Conservation (phyloP, 1,139 yeast species). For the Magnusiomyces magnusii region DNA sequence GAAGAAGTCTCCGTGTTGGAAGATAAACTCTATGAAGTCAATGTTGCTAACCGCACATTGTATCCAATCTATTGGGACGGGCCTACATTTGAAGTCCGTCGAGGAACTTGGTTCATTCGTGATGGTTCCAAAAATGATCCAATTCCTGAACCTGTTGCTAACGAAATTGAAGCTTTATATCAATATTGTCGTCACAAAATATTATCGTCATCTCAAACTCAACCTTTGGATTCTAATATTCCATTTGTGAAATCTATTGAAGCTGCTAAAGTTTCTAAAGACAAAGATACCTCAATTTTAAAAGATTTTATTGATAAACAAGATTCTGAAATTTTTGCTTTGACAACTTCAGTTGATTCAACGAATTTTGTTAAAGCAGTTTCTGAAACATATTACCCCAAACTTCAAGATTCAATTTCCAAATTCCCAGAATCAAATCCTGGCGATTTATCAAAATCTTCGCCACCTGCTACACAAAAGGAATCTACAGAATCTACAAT, state of each 20-base stretch:
- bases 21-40: slow-evolving; percentile 70
- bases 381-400: background rate
- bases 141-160: slow-evolving; percentile 43
- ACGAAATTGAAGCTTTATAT: slow-evolving; percentile 52
- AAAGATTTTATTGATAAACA: background rate
- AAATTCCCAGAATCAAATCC: background rate
- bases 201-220: background rate
- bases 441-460: background rate
- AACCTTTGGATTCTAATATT: background rate
- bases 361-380: background rate
- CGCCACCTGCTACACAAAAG: no score
- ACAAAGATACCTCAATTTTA: background rate
- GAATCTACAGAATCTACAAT: no score
- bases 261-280: background rate
- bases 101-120: slow-evolving; percentile 77
- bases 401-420: background rate
- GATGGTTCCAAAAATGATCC: slow-evolving; percentile 47
- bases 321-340: background rate
- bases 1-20: slow-evolving; percentile 58
- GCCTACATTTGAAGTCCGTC: slow-evolving; percentile 69
- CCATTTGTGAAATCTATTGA: background rate
- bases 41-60: slow-evolving; percentile 46
- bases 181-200: background rate
- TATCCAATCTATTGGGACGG: slow-evolving; percentile 86
- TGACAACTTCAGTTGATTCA: background rate